Conservation (phyloP, 768 basidiomycete genomes). For the Lentinula raphanica region DNA sequence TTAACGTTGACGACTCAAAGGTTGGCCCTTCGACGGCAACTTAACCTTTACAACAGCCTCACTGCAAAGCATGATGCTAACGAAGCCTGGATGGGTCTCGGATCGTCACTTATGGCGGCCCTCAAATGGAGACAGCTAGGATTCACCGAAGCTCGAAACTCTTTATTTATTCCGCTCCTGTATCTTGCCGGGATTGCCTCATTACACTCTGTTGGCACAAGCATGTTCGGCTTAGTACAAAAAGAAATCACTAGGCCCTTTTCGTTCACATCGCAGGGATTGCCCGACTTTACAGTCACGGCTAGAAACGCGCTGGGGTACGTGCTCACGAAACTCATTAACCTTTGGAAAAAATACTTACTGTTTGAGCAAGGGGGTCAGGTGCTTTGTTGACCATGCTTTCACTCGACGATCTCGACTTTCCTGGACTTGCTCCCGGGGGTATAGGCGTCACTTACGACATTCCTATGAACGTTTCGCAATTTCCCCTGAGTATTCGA, state of each 20-base stretch:
- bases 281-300: not conserved
- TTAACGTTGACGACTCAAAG: not conserved
- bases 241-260: not conserved
- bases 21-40: constrained; percentile 3
- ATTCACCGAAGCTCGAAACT: not conserved
- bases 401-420: not conserved
- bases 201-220: not conserved
- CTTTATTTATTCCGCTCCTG: not conserved
- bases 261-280: not conserved
- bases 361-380: not conserved
- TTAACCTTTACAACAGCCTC: not conserved
- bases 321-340: not conserved
- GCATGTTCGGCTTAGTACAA: not conserved
- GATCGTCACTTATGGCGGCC: not conserved
- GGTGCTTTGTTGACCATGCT: constrained; percentile 2
- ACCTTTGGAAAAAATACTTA: too few relatives aligned
- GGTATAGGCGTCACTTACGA: not conserved
- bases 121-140: not conserved
- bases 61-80: constrained; percentile 4
- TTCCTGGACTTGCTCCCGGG: not conserved
- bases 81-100: constrained; percentile 2
- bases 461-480: not conserved
- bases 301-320: not conserved
- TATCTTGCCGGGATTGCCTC: not conserved
- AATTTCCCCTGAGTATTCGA: not conserved